Percentiles rank a stretch among this genome's conserved stretches.
Evolutionary conservation across 108 stramenopile species (phyloP).

Genomic region (Nannochloropsis oceanica): DNA sequence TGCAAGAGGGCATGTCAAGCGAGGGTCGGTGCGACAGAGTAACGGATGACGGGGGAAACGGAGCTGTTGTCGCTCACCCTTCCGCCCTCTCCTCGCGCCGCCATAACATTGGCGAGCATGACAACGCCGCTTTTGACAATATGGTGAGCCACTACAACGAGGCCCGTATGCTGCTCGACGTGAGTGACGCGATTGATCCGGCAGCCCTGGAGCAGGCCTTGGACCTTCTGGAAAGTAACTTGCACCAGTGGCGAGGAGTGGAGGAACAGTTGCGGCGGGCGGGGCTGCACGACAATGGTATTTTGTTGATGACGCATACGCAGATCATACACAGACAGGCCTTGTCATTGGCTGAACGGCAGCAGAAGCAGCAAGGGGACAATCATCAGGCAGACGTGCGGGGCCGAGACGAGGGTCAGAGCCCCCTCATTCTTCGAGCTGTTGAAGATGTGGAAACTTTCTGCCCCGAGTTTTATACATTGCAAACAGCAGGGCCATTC

Average conservation of each 20-base stretch:
- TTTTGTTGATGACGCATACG: neutral
- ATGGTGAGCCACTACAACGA: neutral
- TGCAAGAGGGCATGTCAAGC: too few relatives aligned
- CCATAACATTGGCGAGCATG: too few relatives aligned
- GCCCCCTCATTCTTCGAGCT: neutral
- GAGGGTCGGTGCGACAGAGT: too few relatives aligned
- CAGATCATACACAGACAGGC: neutral
- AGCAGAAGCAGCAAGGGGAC: neutral
- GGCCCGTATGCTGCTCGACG: neutral
- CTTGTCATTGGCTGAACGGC: neutral
- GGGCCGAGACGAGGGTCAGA: neutral
- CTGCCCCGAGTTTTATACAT: neutral
- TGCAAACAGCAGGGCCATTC: neutral
- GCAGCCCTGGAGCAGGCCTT: neutral
- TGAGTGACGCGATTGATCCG: neutral
- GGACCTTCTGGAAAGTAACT: neutral
- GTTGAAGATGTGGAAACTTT: neutral
- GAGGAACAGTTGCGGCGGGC: neutral
- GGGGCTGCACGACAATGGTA: neutral
- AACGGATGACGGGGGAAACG: too few relatives aligned
- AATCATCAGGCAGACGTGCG: neutral
- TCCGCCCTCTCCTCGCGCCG: too few relatives aligned
- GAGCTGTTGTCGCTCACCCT: too few relatives aligned
- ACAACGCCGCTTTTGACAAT: too few relatives aligned
- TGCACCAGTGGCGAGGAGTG: neutral